A percentile compares a stretch with the other conserved stretches of the same genome.
These are phyloP conservation scores for Alternaria ethzedia DNA, from an alignment of 2,329 filamentous ascomycete species.

Conservation along the genomic window DNA sequence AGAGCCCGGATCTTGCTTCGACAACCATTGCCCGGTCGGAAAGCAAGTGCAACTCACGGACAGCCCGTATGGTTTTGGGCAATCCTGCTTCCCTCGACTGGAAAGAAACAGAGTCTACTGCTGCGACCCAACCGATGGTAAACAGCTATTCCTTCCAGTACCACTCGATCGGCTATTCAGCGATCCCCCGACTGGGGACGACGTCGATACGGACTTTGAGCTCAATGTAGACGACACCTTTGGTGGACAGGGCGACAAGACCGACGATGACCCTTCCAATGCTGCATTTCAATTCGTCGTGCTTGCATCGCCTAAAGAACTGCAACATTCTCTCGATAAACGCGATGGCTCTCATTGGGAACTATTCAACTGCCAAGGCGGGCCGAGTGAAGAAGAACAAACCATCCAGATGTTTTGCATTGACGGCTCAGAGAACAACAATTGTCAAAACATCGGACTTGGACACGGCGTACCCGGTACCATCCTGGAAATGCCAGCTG, in stretches of 20 bases:
- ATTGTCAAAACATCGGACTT: constrained; percentile 49
- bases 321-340: constrained; percentile 48
- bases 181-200: constrained; percentile 40
- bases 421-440: constrained; percentile 41
- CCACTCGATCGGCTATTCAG: constrained; percentile 42
- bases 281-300: constrained; percentile 33
- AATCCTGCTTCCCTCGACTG: constrained; percentile 19
- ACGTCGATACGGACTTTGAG: constrained; percentile 36
- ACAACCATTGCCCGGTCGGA: constrained; percentile 40
- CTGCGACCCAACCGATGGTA: constrained; percentile 36
- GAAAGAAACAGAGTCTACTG: constrained; percentile 40
- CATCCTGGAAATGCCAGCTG: constrained; percentile 51
- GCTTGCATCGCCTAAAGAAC: constrained; percentile 40
- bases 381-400: constrained; percentile 35
- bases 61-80: background rate
- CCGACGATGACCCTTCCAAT: constrained; percentile 31
- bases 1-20: constrained; percentile 43
- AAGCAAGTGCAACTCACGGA: no score
- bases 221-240: constrained; percentile 24
- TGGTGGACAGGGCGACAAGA: constrained; percentile 5
- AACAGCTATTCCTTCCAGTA: constrained; percentile 47
- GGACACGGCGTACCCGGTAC: constrained; percentile 49
- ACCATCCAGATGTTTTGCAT: constrained; percentile 50
- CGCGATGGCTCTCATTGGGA: constrained; percentile 57
- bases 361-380: constrained; percentile 47